Evolutionary conservation across 805 yeast genomes (phyloP).

Genomic region (Starmerella powellii): DNA sequence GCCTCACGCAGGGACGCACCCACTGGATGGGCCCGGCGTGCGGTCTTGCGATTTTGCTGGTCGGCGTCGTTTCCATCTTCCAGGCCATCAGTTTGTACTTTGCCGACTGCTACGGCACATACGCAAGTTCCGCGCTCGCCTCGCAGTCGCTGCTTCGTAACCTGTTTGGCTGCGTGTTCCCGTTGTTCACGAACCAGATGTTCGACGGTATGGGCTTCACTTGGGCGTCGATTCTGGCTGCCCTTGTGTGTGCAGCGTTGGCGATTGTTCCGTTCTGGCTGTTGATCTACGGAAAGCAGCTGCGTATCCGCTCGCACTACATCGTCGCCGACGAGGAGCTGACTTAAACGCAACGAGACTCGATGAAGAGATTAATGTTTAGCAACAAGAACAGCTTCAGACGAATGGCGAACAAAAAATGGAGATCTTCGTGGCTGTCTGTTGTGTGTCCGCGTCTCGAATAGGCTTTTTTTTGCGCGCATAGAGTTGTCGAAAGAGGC

Average conservation of each 20-base stretch:
- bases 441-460: too few species aligned
- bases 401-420: too few species aligned
- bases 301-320: slow-evolving; percentile 9
- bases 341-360: not conserved
- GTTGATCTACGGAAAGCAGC: slow-evolving; percentile 8
- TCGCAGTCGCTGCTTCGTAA: slow-evolving; percentile 75
- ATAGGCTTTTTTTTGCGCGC: too few species aligned
- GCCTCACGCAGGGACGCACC: slow-evolving; percentile 13
- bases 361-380: too few species aligned
- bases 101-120: slow-evolving; percentile 17
- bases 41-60: slow-evolving; percentile 33
- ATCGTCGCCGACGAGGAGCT: slow-evolving; percentile 14
- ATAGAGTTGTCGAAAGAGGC: too few species aligned
- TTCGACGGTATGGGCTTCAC: slow-evolving; percentile 40
- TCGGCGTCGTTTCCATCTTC: slow-evolving; percentile 29
- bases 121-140: slow-evolving; percentile 75
- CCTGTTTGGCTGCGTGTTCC: slow-evolving; percentile 62
- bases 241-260: slow-evolving; percentile 12
- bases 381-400: too few species aligned
- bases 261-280: slow-evolving; percentile 18
- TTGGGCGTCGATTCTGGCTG: slow-evolving; percentile 45
- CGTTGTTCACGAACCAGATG: slow-evolving; percentile 78
- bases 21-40: slow-evolving; percentile 17
- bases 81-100: slow-evolving; percentile 31
- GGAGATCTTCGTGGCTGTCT: too few species aligned